Conservation (phyloP, 2,329 filamentous ascomycete genomes). For the Fonsecaea monophora region DNA sequence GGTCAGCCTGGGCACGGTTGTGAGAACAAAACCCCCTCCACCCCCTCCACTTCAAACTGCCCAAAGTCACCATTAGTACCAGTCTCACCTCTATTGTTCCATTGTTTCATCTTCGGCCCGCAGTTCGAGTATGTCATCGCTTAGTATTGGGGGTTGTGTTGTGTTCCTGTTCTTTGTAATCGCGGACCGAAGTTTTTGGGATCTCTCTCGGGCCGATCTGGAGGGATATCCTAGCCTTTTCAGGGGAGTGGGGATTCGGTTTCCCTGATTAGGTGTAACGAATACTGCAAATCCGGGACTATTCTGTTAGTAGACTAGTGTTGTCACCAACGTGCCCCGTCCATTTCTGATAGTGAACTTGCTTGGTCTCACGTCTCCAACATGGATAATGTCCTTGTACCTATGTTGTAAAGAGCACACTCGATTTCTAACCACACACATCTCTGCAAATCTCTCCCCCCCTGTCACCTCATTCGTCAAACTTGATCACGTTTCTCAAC, state of each 20-base stretch:
- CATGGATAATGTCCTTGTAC: not conserved
- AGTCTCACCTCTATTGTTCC: not conserved
- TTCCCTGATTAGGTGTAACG: too few species aligned
- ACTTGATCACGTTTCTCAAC: slow-evolving; percentile 3
- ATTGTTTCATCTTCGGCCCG: not conserved
- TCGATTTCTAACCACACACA: not conserved
- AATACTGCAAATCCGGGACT: too few species aligned
- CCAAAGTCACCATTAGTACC: not conserved
- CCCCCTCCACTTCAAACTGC: not conserved
- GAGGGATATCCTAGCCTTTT: too few species aligned
- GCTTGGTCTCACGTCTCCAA: not conserved
- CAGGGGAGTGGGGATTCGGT: too few species aligned
- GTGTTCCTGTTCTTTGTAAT: too few species aligned
- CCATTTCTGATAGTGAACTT: too few species aligned
- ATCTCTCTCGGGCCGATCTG: too few species aligned
- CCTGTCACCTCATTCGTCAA: slow-evolving; percentile 3
- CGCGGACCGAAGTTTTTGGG: too few species aligned
- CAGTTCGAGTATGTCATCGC: too few species aligned
- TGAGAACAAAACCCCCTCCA: not conserved
- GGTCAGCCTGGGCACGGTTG: not conserved
- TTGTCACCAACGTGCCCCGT: too few species aligned
- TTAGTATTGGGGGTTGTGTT: too few species aligned
- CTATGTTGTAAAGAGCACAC: not conserved
- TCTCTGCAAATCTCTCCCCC: not conserved
- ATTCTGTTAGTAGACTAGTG: too few species aligned